These are phyloP conservation scores for Sesbania bispinosa DNA, from an alignment of 306 rosid genomes.

Conservation along the genomic window DNA sequence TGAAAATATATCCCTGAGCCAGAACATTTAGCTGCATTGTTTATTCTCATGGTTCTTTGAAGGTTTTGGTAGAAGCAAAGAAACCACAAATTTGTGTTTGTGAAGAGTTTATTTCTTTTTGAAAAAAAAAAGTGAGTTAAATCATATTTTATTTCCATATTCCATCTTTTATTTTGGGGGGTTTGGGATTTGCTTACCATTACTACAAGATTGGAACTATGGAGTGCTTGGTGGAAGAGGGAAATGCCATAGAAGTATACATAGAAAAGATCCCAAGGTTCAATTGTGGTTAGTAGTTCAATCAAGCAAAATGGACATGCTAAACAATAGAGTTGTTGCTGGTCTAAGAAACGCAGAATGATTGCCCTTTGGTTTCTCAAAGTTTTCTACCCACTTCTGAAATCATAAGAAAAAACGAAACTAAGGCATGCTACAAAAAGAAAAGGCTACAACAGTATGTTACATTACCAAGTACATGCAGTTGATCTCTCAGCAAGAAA, in stretches of 20 bases:
- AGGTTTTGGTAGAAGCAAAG: no score
- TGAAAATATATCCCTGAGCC: no score
- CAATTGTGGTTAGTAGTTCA: not conserved
- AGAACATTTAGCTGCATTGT: no score
- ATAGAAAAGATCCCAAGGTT: not conserved
- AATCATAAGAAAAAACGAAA: not conserved
- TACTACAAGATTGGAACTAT: no score
- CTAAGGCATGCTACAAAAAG: constrained; percentile 9
- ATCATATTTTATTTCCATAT: no score
- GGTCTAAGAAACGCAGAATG: constrained; percentile 84
- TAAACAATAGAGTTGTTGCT: constrained; percentile 59
- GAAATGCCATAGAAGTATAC: constrained; percentile 52
- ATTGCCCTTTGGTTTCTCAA: constrained; percentile 91
- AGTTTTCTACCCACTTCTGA: constrained; percentile 83
- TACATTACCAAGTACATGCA: constrained; percentile 20
- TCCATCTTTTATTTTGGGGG: no score
- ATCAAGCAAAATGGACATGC: constrained; percentile 1
- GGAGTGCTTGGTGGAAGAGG: no score
- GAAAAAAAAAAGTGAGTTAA: no score
- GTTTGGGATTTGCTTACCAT: no score
- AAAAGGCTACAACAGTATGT: not conserved
- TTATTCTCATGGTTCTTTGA: no score
- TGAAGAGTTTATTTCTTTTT: no score
- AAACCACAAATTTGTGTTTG: no score
- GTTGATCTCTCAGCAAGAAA: constrained; percentile 15